These are phyloP conservation scores for Aspergillus neoniger DNA, from an alignment of 2,329 filamentous ascomycete species.

Conservation along the genomic window DNA sequence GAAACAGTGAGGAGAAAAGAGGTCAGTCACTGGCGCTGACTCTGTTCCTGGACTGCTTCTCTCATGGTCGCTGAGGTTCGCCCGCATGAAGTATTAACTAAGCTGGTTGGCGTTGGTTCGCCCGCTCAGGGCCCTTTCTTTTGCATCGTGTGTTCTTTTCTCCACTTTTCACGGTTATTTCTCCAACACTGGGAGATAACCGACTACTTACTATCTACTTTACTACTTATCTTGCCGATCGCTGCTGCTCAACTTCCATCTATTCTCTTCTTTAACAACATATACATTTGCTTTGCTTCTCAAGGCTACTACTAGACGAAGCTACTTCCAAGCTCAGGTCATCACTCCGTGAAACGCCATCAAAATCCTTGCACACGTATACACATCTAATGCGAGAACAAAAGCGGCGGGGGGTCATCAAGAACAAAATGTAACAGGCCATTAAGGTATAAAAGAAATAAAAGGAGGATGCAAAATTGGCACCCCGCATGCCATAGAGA, in stretches of 20 bases:
- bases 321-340: slow-evolving; percentile 4
- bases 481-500: neutral
- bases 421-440: slow-evolving; percentile 4
- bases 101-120: slow-evolving; percentile 14
- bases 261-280: neutral
- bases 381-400: slow-evolving; percentile 19
- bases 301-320: slow-evolving; percentile 18
- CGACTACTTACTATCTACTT: neutral
- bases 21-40: slow-evolving; percentile 10
- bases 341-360: slow-evolving; percentile 20
- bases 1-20: neutral
- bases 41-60: slow-evolving; percentile 24
- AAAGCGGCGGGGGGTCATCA: neutral
- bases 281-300: slow-evolving; percentile 7
- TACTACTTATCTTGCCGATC: neutral
- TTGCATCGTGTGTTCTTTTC: neutral
- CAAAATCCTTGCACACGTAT: slow-evolving; percentile 15
- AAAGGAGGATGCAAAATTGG: slow-evolving; percentile 11
- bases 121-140: slow-evolving; percentile 5
- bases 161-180: neutral
- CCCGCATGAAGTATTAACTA: slow-evolving; percentile 28
- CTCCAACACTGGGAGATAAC: no score
- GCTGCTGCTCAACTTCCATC: neutral
- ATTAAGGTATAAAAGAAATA: slow-evolving; percentile 9
- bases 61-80: slow-evolving; percentile 37